Conservation (phyloP, 75 land plant species). For the Ceratopteris richardii region DNA sequence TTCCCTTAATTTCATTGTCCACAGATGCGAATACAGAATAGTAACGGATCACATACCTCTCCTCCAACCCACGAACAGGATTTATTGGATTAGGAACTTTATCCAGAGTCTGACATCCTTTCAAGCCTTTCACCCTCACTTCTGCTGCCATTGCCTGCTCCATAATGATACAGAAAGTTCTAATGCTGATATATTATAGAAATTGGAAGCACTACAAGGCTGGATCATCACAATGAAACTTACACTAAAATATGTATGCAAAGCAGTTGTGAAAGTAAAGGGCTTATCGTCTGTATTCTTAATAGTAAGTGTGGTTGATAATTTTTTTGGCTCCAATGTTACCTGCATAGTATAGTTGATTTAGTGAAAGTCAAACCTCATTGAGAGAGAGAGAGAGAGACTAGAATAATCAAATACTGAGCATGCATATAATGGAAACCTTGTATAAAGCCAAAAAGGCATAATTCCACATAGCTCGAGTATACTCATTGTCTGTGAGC, state of each 20-base stretch:
- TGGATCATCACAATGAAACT: no score
- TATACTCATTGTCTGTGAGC: slow-evolving; percentile 65
- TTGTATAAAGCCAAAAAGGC: slow-evolving; percentile 59
- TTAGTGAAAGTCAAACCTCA: no score
- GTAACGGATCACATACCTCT: no score
- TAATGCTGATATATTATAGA: no score
- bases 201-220: no score
- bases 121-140: slow-evolving; percentile 71
- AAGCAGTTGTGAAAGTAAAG: slow-evolving; percentile 76
- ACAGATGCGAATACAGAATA: no score
- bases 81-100: slow-evolving; percentile 87
- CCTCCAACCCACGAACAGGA: slow-evolving; percentile 70
- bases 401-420: no score
- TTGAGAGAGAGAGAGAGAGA: no score
- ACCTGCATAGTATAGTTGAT: no score
- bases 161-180: neutral
- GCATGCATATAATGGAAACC: no score
- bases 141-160: slow-evolving; percentile 69
- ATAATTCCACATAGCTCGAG: slow-evolving; percentile 86
- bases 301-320: slow-evolving; percentile 55
- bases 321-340: slow-evolving; percentile 31
- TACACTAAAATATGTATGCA: slow-evolving; percentile 89
- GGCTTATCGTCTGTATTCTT: slow-evolving; percentile 72
- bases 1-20: no score
- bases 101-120: slow-evolving; percentile 81